Conservation (phyloP, 2,329 filamentous ascomycete species). For the Fusarium hainanense region DNA sequence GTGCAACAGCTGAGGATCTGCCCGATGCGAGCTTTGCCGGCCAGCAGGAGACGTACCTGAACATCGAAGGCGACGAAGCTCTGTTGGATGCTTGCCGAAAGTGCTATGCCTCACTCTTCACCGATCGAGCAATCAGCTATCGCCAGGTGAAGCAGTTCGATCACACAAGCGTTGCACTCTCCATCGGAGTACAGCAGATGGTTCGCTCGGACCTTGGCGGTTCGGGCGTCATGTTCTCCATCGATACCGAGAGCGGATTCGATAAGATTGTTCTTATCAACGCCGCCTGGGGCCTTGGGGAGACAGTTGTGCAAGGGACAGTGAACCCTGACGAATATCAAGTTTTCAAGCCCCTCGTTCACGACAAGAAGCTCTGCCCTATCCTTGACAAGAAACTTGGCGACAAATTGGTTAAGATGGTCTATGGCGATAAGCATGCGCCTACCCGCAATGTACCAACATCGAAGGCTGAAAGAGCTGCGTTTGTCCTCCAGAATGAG, state of each 20-base stretch:
- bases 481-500: slow-evolving; percentile 48
- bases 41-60: slow-evolving; percentile 53
- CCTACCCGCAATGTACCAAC: slow-evolving; percentile 52
- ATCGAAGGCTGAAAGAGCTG: slow-evolving; percentile 49
- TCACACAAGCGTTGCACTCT: slow-evolving; percentile 45
- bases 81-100: slow-evolving; percentile 51
- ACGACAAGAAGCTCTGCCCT: slow-evolving; percentile 40
- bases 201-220: slow-evolving; percentile 50
- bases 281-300: slow-evolving; percentile 51
- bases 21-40: slow-evolving; percentile 54
- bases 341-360: slow-evolving; percentile 52
- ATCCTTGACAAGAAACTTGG: slow-evolving; percentile 52
- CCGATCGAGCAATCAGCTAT: slow-evolving; percentile 53
- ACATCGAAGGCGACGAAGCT: slow-evolving; percentile 48
- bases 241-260: slow-evolving; percentile 54
- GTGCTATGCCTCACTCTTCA: slow-evolving; percentile 55
- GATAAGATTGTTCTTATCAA: slow-evolving; percentile 55
- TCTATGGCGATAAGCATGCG: slow-evolving; percentile 46
- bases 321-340: slow-evolving; percentile 55
- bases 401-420: slow-evolving; percentile 51
- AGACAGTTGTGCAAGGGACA: slow-evolving; percentile 53
- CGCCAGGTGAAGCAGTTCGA: slow-evolving; percentile 45
- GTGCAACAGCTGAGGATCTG: slow-evolving; percentile 54
- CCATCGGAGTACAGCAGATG: slow-evolving; percentile 48
- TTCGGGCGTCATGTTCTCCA: slow-evolving; percentile 55